Base-by-base conservation (phyloP, 2,329 filamentous ascomycete genomes). In the Didymosphaeria variabile region DNA sequence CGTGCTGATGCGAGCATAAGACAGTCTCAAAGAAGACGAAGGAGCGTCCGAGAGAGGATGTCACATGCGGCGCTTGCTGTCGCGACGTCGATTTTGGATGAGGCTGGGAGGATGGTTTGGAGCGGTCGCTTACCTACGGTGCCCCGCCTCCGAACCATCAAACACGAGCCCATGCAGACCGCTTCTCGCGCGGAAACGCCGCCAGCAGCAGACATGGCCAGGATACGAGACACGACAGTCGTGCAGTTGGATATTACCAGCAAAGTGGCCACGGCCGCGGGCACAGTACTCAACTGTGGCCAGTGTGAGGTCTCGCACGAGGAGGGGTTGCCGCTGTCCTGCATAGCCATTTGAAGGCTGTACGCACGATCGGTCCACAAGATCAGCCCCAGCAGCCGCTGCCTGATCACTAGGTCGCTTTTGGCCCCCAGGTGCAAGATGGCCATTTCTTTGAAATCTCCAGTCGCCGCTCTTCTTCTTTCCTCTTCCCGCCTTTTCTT, bases 311-410 rank as follows among this genome's bases (percentile, higher is more conserved):
- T 50, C 34, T 29, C 45, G 58, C 55, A 52, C 56, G 54, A 42
- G 21, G 44, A 55, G 49, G 50, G 21, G 42, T 52, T 40, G 36
- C 52, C 44, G 59, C 56, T 44, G 60, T 58, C 32, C 9, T 19
- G 58, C 59, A 55, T 57, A 49, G 52, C 55, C 38, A 47, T 57
- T 57, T 13, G 53, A 34, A 40, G 23, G 47, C 31, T 26, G n/a
- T 46, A 61, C 60, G 58, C 58, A 63, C 36, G 32, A n/a, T 53
- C 55, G 54, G 61, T 50, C 57, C 61, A 65, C 59, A 61, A 61
- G 59, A 65, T 67, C 65, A 67, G 65, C 65, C 64, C 63, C 65
- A 64, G 61, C 59, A 61, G 65, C 55, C 67, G 67, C 55, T 69
- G 67, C 67, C 67, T 66, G 65, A 62, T 65, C 60, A 67, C 63